These are phyloP conservation scores for Mycena chlorophos DNA, from an alignment of 768 basidiomycete species.

Conservation along the genomic window DNA sequence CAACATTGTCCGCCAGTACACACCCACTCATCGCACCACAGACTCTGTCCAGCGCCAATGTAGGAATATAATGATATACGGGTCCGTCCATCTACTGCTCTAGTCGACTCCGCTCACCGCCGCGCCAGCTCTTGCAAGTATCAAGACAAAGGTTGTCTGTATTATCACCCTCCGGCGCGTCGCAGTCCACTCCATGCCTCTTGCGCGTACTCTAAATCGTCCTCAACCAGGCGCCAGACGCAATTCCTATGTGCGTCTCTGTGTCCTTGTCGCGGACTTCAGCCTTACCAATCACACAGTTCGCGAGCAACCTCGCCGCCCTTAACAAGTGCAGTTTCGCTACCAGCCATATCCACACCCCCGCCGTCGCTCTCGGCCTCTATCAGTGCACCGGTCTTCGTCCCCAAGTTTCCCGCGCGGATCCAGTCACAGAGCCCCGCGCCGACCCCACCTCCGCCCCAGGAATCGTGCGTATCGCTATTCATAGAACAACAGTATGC, in stretches of 20 bases:
- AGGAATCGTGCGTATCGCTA: conserved; percentile 25
- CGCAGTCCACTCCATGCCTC: too few relatives aligned
- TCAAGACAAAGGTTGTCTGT: conserved; percentile 83
- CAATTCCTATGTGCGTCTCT: conserved; percentile 33
- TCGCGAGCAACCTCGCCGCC: conserved; percentile 48
- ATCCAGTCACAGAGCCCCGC: conserved; percentile 28
- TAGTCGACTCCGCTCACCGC: conserved; percentile 2
- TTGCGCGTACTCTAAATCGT: neutral
- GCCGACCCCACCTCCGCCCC: conserved; percentile 32
- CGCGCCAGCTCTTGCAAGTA: conserved; percentile 74
- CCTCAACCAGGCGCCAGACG: conserved; percentile 25
- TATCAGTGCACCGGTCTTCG: conserved; percentile 82
- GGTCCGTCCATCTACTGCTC: conserved; percentile 46
- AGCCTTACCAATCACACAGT: conserved; percentile 28
- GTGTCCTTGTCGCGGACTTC: conserved; percentile 9
- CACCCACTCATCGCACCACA: conserved; percentile 28
- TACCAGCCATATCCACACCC: too few relatives aligned
- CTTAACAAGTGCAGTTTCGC: too few relatives aligned
- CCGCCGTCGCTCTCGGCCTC: conserved; percentile 21
- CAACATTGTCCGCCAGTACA: conserved; percentile 15
- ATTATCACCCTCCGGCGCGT: conserved; percentile 74
- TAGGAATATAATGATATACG: conserved; percentile 88
- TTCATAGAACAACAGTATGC: neutral
- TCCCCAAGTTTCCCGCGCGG: conserved; percentile 57
- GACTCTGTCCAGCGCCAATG: conserved; percentile 79